Conservation (phyloP, 2,329 filamentous ascomycete species). For the Cercospora nicotianae region DNA sequence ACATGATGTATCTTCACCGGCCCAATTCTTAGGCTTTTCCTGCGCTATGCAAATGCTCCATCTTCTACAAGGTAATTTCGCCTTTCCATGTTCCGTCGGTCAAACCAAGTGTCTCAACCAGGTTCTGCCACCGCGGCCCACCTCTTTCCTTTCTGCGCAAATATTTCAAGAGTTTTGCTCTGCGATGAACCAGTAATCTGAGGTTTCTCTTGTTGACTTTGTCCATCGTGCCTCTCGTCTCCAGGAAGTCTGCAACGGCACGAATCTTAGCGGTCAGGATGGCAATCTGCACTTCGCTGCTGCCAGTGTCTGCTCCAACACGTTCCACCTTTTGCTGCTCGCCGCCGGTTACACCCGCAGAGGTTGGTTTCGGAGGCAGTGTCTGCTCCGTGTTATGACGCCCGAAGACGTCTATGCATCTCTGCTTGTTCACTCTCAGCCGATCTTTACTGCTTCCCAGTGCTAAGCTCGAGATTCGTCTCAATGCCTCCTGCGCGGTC, state of each 20-base stretch:
- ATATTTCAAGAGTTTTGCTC: slow-evolving; percentile 86
- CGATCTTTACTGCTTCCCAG: slow-evolving; percentile 78
- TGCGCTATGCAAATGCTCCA: background rate
- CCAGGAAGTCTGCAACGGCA: slow-evolving; percentile 70
- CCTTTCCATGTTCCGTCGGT: slow-evolving; percentile 86
- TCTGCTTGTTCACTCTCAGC: slow-evolving; percentile 76
- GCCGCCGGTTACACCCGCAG: slow-evolving; percentile 21
- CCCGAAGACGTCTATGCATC: slow-evolving; percentile 84
- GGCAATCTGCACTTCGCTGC: slow-evolving; percentile 94
- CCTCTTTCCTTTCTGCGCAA: slow-evolving; percentile 86
- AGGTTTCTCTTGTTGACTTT: slow-evolving; percentile 94
- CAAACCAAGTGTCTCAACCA: slow-evolving; percentile 81
- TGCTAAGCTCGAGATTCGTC: slow-evolving; percentile 73
- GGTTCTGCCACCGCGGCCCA: slow-evolving; percentile 82
- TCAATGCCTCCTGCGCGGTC: slow-evolving; percentile 72
- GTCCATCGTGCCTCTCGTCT: slow-evolving; percentile 73
- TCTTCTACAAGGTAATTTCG: slow-evolving; percentile 69
- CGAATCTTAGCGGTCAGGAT: slow-evolving; percentile 94
- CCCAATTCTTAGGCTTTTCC: background rate
- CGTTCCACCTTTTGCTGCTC: slow-evolving; percentile 53
- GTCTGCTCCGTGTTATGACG: slow-evolving; percentile 79
- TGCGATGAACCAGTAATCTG: slow-evolving; percentile 77
- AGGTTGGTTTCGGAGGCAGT: slow-evolving; percentile 60
- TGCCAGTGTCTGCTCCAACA: slow-evolving; percentile 89
- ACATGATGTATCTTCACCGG: slow-evolving; percentile 1